Percentiles rank a stretch among this genome's conserved stretches.
These are phyloP conservation scores for Tetradesmus obliquus DNA, from an alignment of 139 green algal species.

Conservation along the genomic window DNA sequence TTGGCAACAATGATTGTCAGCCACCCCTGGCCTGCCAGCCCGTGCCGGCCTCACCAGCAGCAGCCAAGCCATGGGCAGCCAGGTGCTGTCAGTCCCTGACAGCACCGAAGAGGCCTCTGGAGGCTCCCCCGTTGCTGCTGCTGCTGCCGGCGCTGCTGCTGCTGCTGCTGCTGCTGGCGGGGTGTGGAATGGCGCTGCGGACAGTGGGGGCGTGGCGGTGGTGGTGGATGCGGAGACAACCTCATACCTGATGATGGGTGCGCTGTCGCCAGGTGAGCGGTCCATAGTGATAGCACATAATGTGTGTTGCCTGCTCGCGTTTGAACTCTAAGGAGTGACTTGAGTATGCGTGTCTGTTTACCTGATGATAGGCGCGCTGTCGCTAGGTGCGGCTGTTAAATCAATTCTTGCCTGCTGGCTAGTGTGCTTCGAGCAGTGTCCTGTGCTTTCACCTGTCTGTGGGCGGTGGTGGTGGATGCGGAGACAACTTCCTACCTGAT, in stretches of 20 bases:
- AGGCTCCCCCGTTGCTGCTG: background rate
- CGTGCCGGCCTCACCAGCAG: background rate
- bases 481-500: constrained; percentile 92
- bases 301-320: background rate
- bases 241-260: constrained; percentile 94
- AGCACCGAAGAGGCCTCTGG: background rate
- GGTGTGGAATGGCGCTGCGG: background rate
- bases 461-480: constrained; percentile 90
- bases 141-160: background rate
- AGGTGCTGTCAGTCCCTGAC: constrained; percentile 13
- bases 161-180: constrained; percentile 19
- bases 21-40: background rate
- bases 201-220: constrained; percentile 73
- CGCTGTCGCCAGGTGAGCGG: constrained; percentile 75
- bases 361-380: background rate
- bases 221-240: constrained; percentile 93
- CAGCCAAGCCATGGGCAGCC: background rate
- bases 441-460: background rate
- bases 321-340: background rate
- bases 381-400: background rate
- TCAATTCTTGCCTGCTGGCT: background rate
- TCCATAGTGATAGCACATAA: background rate
- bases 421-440: no score
- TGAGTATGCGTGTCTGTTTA: no score
- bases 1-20: background rate